A percentile compares a stretch with the other conserved stretches of the same genome.
These are phyloP conservation scores for Kwoniella pini DNA, from an alignment of 768 basidiomycete species.

Conservation along the genomic window DNA sequence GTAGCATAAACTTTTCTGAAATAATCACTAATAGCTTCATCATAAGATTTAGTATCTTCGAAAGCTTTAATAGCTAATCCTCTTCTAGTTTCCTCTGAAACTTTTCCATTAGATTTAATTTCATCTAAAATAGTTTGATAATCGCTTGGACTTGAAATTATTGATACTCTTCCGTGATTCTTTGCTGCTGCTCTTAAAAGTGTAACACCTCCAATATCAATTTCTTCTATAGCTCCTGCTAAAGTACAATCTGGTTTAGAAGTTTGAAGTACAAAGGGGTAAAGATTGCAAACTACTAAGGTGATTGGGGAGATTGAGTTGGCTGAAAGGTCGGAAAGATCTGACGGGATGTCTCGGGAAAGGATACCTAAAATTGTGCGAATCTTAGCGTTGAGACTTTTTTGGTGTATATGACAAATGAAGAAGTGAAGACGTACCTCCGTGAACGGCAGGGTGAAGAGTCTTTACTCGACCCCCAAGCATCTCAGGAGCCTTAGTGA, in stretches of 20 bases:
- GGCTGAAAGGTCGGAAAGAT: slow-evolving; percentile 77
- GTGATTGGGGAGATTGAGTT: slow-evolving; percentile 89
- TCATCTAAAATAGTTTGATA: slow-evolving; percentile 77
- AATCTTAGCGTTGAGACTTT: too few species aligned
- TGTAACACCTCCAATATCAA: slow-evolving; percentile 98
- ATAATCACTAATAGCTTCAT: slow-evolving; percentile 92
- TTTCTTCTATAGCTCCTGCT: slow-evolving; percentile 90
- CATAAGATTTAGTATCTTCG: slow-evolving; percentile 92
- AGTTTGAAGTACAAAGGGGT: slow-evolving; percentile 90
- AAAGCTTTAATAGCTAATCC: slow-evolving; percentile 94
- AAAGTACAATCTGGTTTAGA: slow-evolving; percentile 80
- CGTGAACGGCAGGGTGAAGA: slow-evolving; percentile 95
- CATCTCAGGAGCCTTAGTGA: slow-evolving; percentile 99
- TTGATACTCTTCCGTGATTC: slow-evolving; percentile 89
- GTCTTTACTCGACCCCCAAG: slow-evolving; percentile 97
- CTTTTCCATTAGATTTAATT: slow-evolving; percentile 71
- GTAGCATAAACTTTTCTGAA: slow-evolving; percentile 95
- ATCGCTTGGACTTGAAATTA: slow-evolving; percentile 64
- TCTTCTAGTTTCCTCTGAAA: slow-evolving; percentile 69
- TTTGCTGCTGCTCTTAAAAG: slow-evolving; percentile 96
- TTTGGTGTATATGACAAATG: too few species aligned
- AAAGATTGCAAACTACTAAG: slow-evolving; percentile 98
- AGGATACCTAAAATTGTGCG: slow-evolving; percentile 97
- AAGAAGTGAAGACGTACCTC: slow-evolving; percentile 62
- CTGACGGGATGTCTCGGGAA: slow-evolving; percentile 85